Conservation (phyloP, 192 early-diverging fungal genomes). For the Coemansia sp. region DNA sequence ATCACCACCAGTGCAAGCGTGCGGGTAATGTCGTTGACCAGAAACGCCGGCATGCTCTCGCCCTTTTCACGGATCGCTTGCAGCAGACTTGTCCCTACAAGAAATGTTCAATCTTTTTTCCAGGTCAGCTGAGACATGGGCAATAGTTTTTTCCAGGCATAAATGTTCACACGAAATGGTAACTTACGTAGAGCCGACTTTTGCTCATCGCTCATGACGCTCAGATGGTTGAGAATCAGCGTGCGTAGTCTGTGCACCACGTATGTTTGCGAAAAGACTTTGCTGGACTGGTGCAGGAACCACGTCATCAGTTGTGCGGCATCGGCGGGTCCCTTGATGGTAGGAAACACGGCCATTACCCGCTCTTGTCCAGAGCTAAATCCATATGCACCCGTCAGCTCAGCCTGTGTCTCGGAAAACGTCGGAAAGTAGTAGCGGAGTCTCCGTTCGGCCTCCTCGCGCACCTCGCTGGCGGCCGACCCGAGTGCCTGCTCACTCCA, state of each 20-base stretch:
- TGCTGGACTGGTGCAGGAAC: constrained; percentile 45
- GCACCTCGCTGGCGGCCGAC: constrained; percentile 57
- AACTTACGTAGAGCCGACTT: constrained; percentile 49
- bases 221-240: constrained; percentile 51
- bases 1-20: constrained; percentile 52
- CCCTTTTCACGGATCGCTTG: constrained; percentile 31
- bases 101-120: not conserved
- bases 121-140: no score
- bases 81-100: constrained; percentile 39
- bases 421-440: constrained; percentile 81
- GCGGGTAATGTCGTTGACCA: constrained; percentile 45
- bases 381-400: constrained; percentile 37
- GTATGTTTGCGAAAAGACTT: constrained; percentile 48
- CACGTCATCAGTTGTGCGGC: constrained; percentile 46
- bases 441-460: constrained; percentile 65
- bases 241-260: constrained; percentile 38
- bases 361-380: constrained; percentile 34
- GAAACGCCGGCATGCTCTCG: constrained; percentile 34
- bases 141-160: no score
- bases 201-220: constrained; percentile 33
- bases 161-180: constrained; percentile 2
- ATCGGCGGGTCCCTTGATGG: constrained; percentile 52
- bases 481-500: constrained; percentile 67
- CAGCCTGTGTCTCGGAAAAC: constrained; percentile 62
- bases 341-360: constrained; percentile 47